Evolutionary conservation across 2,329 filamentous ascomycete genomes (phyloP), one percentile per base, ranked within the genome.

Genomic region (Aspergillus hortae): DNA sequence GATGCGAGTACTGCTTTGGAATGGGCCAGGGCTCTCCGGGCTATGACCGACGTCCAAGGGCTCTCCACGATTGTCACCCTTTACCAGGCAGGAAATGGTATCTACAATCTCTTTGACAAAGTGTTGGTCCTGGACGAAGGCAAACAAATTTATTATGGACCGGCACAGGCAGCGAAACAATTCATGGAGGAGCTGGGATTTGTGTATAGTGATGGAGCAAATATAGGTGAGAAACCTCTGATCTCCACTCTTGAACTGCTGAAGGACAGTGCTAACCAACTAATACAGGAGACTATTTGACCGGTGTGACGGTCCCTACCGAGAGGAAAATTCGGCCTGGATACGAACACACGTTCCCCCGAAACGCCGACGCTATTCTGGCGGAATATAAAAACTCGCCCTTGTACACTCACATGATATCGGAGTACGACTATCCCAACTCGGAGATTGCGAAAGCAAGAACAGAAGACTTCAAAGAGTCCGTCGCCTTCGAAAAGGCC

Each of bases 111-210:
- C 0, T 87, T 87, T 63, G 84, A 88, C 64, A 87, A 87, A 58
- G 83, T 86, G 0, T 72, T 87, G 0, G 77, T 87, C 2, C 75
- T 87, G 2, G 82, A 87, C 44, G 77, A 81, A 50, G 83, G 84
- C 44, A 80, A 81, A 53, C 69, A 88, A 58, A 77, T 87, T 42
- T 88, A 79, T 70, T 88, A 85, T 58, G 85, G 85, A 0, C 78
- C 83, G 0, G 70, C 75, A 47, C 69, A 75, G 4, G 74, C 82
- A 46, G 85, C 85, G 0, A 70, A 76, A 6, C 80, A 81, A 1
- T 88, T 84, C 60, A 85, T 88, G 77, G 83, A 87, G 58, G 68
- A 74, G 0, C 67, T 85, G 2, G 85, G 86, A 0, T 88, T 89
- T 62, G 61, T 82, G 14, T 87, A 81, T 58, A 74, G 76, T 1